A percentile compares a stretch with the other conserved stretches of the same genome.
phyloP scores from a whole-genome alignment of 768 basidiomycete genomes.

The Tylopilus intermedius region DNA sequence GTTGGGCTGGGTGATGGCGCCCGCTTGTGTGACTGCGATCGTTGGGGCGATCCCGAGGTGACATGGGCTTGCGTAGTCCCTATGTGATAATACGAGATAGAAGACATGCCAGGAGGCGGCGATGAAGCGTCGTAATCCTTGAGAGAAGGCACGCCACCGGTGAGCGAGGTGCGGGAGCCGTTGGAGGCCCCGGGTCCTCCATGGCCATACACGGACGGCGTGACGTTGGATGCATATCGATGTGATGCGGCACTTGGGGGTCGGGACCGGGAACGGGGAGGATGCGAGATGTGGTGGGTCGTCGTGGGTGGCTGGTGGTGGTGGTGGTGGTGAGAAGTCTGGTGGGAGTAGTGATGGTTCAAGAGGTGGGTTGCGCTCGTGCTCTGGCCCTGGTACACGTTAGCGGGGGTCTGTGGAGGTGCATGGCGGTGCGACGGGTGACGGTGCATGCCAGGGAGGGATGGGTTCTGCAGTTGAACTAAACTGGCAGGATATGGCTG shows the following conservation, averaged over 20 bases:
- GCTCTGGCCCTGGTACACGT: constrained; percentile 7
- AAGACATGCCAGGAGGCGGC: constrained; percentile 8
- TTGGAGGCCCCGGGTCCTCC: constrained; percentile 19
- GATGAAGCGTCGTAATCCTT: constrained; percentile 9
- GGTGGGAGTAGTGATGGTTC: constrained; percentile 7
- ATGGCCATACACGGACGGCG: constrained; percentile 24
- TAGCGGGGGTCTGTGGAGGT: neutral
- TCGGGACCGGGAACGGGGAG: constrained; percentile 23
- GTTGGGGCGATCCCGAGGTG: constrained; percentile 11
- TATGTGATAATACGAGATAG: constrained; percentile 4
- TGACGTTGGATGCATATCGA: constrained; percentile 25
- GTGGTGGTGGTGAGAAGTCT: neutral
- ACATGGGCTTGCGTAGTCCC: neutral
- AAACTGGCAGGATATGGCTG: constrained; percentile 11
- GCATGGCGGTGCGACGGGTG: constrained; percentile 17
- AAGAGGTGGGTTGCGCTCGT: constrained; percentile 13
- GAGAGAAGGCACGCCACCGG: constrained; percentile 10
- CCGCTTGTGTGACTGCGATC: constrained; percentile 19
- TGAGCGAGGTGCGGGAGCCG: constrained; percentile 19
- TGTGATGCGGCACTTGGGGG: constrained; percentile 31
- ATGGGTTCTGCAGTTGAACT: constrained; percentile 1
- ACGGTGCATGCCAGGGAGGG: constrained; percentile 10
- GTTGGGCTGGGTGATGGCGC: neutral
- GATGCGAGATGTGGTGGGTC: constrained; percentile 17
- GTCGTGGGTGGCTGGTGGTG: neutral